Base-by-base conservation (phyloP, 805 yeast species). In the Yarrowia keelungensis region DNA sequence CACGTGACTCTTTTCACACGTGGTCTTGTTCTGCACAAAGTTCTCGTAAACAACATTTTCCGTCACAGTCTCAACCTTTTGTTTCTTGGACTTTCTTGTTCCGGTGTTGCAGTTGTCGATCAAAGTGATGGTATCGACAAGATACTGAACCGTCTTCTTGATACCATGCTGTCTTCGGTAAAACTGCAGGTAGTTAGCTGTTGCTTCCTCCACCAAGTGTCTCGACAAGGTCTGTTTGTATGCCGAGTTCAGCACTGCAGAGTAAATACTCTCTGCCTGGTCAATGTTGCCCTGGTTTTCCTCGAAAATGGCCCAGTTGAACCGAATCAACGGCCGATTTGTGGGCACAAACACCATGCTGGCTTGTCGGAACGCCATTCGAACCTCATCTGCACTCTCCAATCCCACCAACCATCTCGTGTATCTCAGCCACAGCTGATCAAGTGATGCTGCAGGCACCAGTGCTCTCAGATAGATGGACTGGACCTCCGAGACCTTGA, bases 391-490 rank as follows among this genome's bases (percentile, higher is more conserved):
- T 74, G 5, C 76, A 72, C 71, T 64, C 14, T 64, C 66, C 16
- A 47, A 26, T 3, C 42, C 66, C 38, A 82, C 76, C 36, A 85
- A 72, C 84, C 88, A 93, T 4, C 83, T 77, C 3, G 65, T 58
- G 50, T 58, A 58, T 16, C 65, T 58, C 39, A 58, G 9, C 65
- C 65, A 58, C 0, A 58, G 51, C n/a, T 32, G 41, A 9, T 58
- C 65, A 9, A 58, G 5, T 5, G 65, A 39, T 3, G 95, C 90
- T 65, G 88, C 83, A 9, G 76, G 74, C 1, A 74, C 72, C 51
- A 95, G 78, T 32, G 91, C 85, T 70, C 97, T 81, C 76, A 90
- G 92, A 77, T 89, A 93, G 1, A 90, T 75, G 14, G 83, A 79
- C 9, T 77, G 76, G 0, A 83, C 80, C 42, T 78, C 77, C 11